Conservation (phyloP, 2,329 filamentous ascomycete species). For the Acarospora socialis region DNA sequence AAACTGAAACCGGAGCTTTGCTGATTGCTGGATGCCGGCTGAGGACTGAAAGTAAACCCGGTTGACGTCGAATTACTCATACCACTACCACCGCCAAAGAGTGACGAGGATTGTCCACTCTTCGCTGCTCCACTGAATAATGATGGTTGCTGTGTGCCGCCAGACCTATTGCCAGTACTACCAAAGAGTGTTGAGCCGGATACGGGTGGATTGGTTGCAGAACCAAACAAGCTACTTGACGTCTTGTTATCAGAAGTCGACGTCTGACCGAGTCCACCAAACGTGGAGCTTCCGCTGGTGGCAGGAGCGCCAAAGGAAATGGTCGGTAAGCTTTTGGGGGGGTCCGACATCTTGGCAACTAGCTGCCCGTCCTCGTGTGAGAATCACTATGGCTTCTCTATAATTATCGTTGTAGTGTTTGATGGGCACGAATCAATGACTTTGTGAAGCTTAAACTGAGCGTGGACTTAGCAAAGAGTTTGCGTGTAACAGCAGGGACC, state of each 20-base stretch:
- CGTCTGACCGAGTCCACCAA: not conserved
- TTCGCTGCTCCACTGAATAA: too few relatives aligned
- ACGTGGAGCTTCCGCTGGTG: conserved; percentile 23
- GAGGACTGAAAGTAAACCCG: not conserved
- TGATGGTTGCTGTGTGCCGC: conserved; percentile 8
- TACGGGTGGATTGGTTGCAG: conserved; percentile 17
- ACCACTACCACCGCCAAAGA: not conserved
- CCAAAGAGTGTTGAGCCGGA: conserved; percentile 27
- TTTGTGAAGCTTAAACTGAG: too few relatives aligned
- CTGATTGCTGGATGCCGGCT: conserved; percentile 8
- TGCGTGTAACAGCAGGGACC: too few relatives aligned
- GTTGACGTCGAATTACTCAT: conserved; percentile 5
- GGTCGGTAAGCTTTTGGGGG: conserved; percentile 19
- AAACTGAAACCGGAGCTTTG: conserved; percentile 20
- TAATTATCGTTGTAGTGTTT: too few relatives aligned
- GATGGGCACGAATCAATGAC: too few relatives aligned
- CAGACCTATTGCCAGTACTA: conserved; percentile 23
- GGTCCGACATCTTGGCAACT: conserved; percentile 13
- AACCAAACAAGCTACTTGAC: conserved; percentile 21
- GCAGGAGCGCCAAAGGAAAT: conserved; percentile 26
- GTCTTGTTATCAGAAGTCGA: conserved; percentile 7
- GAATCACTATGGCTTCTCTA: too few relatives aligned
- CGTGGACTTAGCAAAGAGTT: too few relatives aligned
- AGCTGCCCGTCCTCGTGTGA: too few relatives aligned
- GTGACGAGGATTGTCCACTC: too few relatives aligned